These are phyloP conservation scores for Paramecium octaurelia DNA, from an alignment of 73 alveolate genomes.

Conservation along the genomic window DNA sequence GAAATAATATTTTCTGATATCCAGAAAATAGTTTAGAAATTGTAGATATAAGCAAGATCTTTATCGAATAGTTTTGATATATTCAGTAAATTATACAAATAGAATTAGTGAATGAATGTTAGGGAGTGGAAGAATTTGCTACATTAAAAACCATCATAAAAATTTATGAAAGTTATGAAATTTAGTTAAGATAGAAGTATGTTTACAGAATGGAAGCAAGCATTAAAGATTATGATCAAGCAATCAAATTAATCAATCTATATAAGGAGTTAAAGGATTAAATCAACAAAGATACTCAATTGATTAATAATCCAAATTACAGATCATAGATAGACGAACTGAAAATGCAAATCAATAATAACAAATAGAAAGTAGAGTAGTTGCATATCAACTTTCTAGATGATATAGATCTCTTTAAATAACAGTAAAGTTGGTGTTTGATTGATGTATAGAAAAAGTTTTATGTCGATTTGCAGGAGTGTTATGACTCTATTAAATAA, in stretches of 20 bases:
- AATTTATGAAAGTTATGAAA: background rate
- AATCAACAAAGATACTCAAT: background rate
- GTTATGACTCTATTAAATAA: background rate
- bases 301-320: background rate
- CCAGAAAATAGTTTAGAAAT: background rate
- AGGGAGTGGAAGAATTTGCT: background rate
- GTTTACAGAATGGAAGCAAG: background rate
- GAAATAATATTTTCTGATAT: background rate
- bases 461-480: background rate
- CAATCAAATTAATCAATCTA: background rate
- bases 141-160: background rate
- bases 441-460: background rate
- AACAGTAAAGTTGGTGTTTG: background rate
- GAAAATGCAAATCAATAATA: background rate
- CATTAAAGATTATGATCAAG: background rate
- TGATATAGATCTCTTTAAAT: background rate
- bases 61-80: background rate
- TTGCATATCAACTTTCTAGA: background rate
- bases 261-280: background rate
- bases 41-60: background rate
- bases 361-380: background rate
- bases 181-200: background rate
- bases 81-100: background rate
- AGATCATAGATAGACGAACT: background rate
- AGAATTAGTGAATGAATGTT: background rate